phyloP scores from a whole-genome alignment of 768 basidiomycete species.

The Leccinum pellstonianum region DNA sequence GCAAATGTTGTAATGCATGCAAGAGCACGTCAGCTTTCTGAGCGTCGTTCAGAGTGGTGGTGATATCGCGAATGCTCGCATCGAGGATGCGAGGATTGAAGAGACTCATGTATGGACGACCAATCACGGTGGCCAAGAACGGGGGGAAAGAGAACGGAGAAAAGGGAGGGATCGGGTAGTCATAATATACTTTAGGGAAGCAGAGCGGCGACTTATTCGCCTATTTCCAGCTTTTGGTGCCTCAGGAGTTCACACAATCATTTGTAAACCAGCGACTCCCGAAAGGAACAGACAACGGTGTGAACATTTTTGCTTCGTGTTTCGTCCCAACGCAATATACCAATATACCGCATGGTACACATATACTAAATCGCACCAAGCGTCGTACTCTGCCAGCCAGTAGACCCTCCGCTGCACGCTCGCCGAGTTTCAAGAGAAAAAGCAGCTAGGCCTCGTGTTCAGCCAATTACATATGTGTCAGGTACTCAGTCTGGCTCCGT shows the following conservation, averaged over 20 bases:
- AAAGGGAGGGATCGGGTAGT: background rate
- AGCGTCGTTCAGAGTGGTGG: slow-evolving; percentile 53
- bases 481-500: background rate
- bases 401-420: too few relatives aligned
- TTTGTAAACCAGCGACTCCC: background rate
- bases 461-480: background rate
- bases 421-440: background rate
- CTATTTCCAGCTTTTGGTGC: slow-evolving; percentile 12
- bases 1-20: slow-evolving; percentile 79
- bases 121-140: background rate
- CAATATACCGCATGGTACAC: background rate
- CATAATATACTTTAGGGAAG: slow-evolving; percentile 7
- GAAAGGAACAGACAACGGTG: background rate
- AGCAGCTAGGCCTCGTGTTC: background rate
- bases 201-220: slow-evolving; percentile 14
- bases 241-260: background rate
- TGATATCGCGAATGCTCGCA: slow-evolving; percentile 71
- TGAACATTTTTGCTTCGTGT: background rate
- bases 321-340: slow-evolving; percentile 14
- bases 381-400: background rate
- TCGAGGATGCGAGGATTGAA: slow-evolving; percentile 79
- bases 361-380: slow-evolving; percentile 30
- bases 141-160: background rate
- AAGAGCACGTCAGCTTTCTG: slow-evolving; percentile 74
- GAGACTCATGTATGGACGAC: slow-evolving; percentile 33